phyloP scores from a whole-genome alignment of 2,329 filamentous ascomycete species.

The Fusarium musae region DNA sequence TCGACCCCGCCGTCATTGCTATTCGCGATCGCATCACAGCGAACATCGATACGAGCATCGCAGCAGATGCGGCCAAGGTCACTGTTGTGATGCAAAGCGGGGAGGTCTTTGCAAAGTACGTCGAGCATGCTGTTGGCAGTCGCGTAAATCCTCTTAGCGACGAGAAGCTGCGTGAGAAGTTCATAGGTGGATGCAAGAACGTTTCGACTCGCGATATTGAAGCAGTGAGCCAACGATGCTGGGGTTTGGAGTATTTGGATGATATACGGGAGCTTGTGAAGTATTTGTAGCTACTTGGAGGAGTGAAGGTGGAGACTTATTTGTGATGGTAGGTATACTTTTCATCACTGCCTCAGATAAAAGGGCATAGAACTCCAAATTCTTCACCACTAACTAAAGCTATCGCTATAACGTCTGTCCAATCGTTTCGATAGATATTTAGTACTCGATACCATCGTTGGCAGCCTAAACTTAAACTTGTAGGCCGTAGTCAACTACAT shows the following conservation, averaged over 20 bases:
- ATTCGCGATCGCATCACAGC: background rate
- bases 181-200: background rate
- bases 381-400: too few species aligned
- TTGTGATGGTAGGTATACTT: background rate
- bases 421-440: background rate
- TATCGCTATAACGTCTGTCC: background rate
- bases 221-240: background rate
- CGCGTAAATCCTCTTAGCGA: background rate
- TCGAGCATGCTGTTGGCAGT: background rate
- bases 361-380: too few species aligned
- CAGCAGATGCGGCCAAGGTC: background rate
- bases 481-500: too few species aligned
- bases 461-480: too few species aligned
- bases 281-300: background rate
- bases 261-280: background rate
- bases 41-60: background rate
- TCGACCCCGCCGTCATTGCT: background rate
- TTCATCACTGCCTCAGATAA: too few species aligned
- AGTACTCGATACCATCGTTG: too few species aligned
- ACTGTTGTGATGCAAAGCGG: fast-evolving
- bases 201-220: background rate
- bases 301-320: background rate
- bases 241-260: background rate
- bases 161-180: background rate
- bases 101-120: background rate